A percentile compares a stretch with the other conserved stretches of the same genome.
These are phyloP conservation scores for Saccharomycopsis sp. DNA, from an alignment of 805 yeast genomes.

Conservation along the genomic window DNA sequence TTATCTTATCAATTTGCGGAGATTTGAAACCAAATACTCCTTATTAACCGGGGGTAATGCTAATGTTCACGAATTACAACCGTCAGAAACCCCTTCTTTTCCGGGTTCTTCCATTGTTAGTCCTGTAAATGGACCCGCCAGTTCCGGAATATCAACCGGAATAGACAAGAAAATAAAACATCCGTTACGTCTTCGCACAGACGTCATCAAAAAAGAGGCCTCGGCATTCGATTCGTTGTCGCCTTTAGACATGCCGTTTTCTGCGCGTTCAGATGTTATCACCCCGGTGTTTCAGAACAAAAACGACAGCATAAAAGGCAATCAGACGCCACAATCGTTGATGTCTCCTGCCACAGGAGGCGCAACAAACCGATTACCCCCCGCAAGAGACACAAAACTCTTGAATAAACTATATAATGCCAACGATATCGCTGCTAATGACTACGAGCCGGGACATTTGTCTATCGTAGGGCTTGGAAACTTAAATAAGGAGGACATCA, in stretches of 20 bases:
- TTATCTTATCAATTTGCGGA: conserved; percentile 18
- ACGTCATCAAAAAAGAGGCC: conserved; percentile 16
- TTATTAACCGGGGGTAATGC: background rate
- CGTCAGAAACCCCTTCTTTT: background rate
- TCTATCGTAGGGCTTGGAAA: conserved; percentile 11
- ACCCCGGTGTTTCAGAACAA: background rate
- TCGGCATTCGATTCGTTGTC: background rate
- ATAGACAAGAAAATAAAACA: background rate
- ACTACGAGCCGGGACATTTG: conserved; percentile 10
- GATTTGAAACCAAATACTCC: conserved; percentile 8
- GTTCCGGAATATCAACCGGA: background rate
- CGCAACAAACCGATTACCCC: background rate
- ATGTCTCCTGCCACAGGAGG: background rate
- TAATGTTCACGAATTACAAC: background rate
- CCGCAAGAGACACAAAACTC: background rate
- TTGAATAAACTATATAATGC: background rate
- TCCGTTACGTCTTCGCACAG: conserved; percentile 11
- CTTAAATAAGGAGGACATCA: conserved; percentile 7
- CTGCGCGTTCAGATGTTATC: background rate
- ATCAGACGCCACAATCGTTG: background rate
- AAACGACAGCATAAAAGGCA: background rate
- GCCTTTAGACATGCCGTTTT: background rate
- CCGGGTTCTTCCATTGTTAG: too few relatives aligned
- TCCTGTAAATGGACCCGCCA: background rate
- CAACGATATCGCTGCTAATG: conserved; percentile 9